phyloP scores from a whole-genome alignment of 805 yeast species.

The Pichia scutulata region DNA sequence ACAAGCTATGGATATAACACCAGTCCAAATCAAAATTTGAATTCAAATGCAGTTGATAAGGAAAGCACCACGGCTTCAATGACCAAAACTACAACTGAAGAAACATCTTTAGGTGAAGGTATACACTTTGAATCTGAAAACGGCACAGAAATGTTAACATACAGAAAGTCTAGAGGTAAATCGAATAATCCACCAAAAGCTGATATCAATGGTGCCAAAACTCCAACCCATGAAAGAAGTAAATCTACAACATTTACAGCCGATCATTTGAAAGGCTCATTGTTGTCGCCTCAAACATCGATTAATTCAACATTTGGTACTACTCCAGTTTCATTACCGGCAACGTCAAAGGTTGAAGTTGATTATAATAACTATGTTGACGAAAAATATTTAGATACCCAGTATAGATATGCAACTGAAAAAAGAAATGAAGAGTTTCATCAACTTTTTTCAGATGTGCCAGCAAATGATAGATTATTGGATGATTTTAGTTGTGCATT shows the following conservation, averaged over 20 bases:
- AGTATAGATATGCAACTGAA: slow-evolving; percentile 55
- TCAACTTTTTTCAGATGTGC: slow-evolving; percentile 48
- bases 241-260: neutral
- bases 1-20: neutral
- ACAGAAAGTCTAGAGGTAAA: slow-evolving; percentile 4
- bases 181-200: neutral
- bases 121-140: slow-evolving; percentile 8
- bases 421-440: slow-evolving; percentile 73
- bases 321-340: slow-evolving; percentile 19
- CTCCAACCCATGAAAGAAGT: neutral
- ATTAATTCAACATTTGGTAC: slow-evolving; percentile 11
- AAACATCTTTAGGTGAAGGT: slow-evolving; percentile 1
- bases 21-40: neutral
- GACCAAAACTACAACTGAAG: neutral
- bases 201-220: neutral
- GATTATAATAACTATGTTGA: slow-evolving; percentile 46
- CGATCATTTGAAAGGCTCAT: neutral
- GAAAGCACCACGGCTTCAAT: neutral
- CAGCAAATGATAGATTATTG: slow-evolving; percentile 60
- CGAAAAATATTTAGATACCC: slow-evolving; percentile 50
- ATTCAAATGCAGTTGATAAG: neutral
- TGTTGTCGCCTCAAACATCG: slow-evolving; percentile 1
- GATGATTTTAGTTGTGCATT: slow-evolving; percentile 91
- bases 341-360: slow-evolving; percentile 39
- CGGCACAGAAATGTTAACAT: slow-evolving; percentile 10